A percentile compares a stretch with the other conserved stretches of the same genome.
Conservation (phyloP, 352 stramenopile species). For the Phytophthora foliorum region DNA sequence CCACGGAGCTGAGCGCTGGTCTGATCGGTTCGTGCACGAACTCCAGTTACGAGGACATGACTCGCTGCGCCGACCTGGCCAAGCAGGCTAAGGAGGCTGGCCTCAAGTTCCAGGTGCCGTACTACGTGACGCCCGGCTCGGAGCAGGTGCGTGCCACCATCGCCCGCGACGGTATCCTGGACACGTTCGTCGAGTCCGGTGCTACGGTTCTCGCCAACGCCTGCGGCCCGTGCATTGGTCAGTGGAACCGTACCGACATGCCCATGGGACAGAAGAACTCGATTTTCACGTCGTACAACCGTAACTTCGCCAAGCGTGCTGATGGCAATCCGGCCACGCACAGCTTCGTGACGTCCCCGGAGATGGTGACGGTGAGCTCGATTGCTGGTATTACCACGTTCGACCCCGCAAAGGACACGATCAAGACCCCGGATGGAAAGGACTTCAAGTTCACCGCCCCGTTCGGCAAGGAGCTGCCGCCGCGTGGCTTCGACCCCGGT, state of each 20-base stretch:
- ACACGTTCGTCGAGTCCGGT: slow-evolving; percentile 91
- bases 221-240: slow-evolving; percentile 94
- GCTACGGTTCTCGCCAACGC: slow-evolving; percentile 93
- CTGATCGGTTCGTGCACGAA: slow-evolving; percentile 96
- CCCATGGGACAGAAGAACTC: slow-evolving; percentile 92
- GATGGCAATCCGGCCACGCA: slow-evolving; percentile 95
- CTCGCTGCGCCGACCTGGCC: slow-evolving; percentile 90
- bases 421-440: slow-evolving; percentile 86
- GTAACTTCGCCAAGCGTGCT: slow-evolving; percentile 96
- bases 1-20: slow-evolving; percentile 90
- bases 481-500: slow-evolving; percentile 91
- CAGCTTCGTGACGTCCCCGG: slow-evolving; percentile 94
- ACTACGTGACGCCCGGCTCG: slow-evolving; percentile 94
- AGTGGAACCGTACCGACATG: slow-evolving; percentile 94
- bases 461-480: slow-evolving; percentile 93
- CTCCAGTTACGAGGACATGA: slow-evolving; percentile 96
- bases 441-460: slow-evolving; percentile 93
- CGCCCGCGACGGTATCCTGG: slow-evolving; percentile 90
- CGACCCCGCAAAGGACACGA: slow-evolving; percentile 92
- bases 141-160: slow-evolving; percentile 95
- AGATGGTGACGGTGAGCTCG: slow-evolving; percentile 92
- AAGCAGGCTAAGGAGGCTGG: slow-evolving; percentile 86
- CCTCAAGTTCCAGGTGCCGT: slow-evolving; percentile 94
- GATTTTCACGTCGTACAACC: slow-evolving; percentile 96
- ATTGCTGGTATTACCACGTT: slow-evolving; percentile 93